These are phyloP conservation scores for Sphagnurus paluster DNA, from an alignment of 1,284 basidiomycete species.

Conservation along the genomic window DNA sequence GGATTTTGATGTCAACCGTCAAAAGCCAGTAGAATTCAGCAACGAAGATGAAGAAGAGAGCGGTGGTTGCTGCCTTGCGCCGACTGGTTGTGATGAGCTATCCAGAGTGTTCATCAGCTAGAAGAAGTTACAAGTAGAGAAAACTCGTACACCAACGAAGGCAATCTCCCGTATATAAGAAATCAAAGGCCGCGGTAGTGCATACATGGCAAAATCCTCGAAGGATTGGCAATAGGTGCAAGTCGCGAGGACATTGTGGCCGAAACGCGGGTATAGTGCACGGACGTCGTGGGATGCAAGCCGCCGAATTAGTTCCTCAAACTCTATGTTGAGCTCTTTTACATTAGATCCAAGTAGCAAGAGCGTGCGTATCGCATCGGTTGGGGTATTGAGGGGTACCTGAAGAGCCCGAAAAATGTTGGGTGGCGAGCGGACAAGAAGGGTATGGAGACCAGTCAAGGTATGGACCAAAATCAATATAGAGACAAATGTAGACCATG, in stretches of 20 bases:
- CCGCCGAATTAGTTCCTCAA: slow-evolving; percentile 55
- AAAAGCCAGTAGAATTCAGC: slow-evolving; percentile 55
- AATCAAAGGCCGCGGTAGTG: slow-evolving; percentile 52
- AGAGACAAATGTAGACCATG: slow-evolving; percentile 29
- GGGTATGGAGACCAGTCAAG: slow-evolving; percentile 47
- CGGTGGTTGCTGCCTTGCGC: slow-evolving; percentile 48
- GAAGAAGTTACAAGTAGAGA: slow-evolving; percentile 5
- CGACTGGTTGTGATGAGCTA: slow-evolving; percentile 40
- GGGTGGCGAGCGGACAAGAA: slow-evolving; percentile 52
- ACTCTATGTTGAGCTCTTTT: slow-evolving; percentile 40
- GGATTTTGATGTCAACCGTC: slow-evolving; percentile 46
- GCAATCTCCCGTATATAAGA: slow-evolving; percentile 58
- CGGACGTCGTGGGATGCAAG: slow-evolving; percentile 61
- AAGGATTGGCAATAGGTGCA: slow-evolving; percentile 63
- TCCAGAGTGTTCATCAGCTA: slow-evolving; percentile 32
- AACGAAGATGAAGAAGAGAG: slow-evolving; percentile 47
- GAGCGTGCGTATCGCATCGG: slow-evolving; percentile 49
- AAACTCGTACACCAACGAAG: slow-evolving; percentile 48
- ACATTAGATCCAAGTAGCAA: slow-evolving; percentile 39
- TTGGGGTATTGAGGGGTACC: slow-evolving; percentile 54
- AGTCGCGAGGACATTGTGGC: slow-evolving; percentile 58
- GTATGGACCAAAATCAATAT: slow-evolving; percentile 54
- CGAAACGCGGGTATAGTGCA: slow-evolving; percentile 57
- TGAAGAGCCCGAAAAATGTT: slow-evolving; percentile 61
- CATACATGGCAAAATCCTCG: slow-evolving; percentile 59